Evolutionary conservation across 768 basidiomycete species (phyloP).

Genomic region (Cubamyces sp.): DNA sequence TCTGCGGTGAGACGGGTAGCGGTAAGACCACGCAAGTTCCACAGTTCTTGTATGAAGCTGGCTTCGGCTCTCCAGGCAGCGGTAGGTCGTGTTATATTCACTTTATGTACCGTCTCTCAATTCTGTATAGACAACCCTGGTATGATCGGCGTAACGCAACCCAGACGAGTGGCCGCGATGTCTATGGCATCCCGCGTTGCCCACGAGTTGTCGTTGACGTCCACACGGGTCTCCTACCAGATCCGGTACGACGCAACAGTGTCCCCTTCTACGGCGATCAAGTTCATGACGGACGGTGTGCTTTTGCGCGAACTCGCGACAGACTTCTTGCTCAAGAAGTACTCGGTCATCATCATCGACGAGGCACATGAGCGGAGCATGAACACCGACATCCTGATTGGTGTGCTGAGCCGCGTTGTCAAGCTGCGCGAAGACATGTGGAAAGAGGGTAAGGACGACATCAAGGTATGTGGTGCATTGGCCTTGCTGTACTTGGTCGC

Average conservation of each 20-base stretch:
- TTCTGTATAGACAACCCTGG: constrained; percentile 84
- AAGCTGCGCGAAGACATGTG: constrained; percentile 89
- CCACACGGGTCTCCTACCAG: constrained; percentile 89
- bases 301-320: constrained; percentile 88
- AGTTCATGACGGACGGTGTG: constrained; percentile 99
- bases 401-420: constrained; percentile 92
- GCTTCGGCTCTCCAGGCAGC: constrained; percentile 83
- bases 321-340: constrained; percentile 92
- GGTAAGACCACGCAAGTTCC: constrained; percentile 99
- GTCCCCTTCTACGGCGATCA: constrained; percentile 88
- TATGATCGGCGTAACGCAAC: constrained; percentile 98
- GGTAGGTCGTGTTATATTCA: constrained; percentile 50
- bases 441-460: constrained; percentile 71
- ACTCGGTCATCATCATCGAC: constrained; percentile 94
- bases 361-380: constrained; percentile 98
- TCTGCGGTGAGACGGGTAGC: constrained; percentile 95
- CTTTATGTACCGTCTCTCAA: constrained; percentile 13
- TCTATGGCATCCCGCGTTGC: constrained; percentile 94
- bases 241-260: constrained; percentile 97
- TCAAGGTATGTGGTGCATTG: constrained; percentile 55
- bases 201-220: constrained; percentile 85
- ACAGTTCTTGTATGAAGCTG: constrained; percentile 97
- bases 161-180: constrained; percentile 95
- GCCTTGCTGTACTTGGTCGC: background rate
- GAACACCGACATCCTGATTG: constrained; percentile 97